These are phyloP conservation scores for Drechslera avenae DNA, from an alignment of 2,329 filamentous ascomycete genomes.

Conservation along the genomic window DNA sequence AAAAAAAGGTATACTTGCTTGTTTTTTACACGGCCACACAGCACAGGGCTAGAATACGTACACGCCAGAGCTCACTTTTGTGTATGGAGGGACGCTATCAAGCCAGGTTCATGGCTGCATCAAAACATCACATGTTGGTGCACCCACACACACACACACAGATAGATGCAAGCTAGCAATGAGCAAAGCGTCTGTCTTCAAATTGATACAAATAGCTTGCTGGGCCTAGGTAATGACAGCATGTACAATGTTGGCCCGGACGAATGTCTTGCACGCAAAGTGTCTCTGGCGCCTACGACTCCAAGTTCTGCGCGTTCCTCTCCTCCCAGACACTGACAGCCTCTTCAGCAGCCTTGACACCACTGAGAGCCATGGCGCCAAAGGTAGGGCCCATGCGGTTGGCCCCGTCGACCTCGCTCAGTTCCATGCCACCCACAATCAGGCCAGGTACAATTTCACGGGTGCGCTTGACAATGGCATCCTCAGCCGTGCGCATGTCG, in stretches of 20 bases:
- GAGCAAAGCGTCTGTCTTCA: no score
- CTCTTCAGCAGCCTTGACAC: slow-evolving; percentile 91
- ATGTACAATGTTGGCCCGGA: neutral
- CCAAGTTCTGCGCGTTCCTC: slow-evolving; percentile 76
- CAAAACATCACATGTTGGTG: no score
- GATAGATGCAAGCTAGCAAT: no score
- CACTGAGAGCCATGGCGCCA: slow-evolving; percentile 84
- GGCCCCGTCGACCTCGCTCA: slow-evolving; percentile 86
- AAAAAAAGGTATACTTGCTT: neutral
- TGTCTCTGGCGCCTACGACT: slow-evolving; percentile 31
- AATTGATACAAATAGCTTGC: no score
- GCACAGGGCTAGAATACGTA: no score
- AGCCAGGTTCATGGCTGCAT: no score
- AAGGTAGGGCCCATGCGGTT: slow-evolving; percentile 93
- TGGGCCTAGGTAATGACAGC: slow-evolving; percentile 1
- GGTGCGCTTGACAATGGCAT: slow-evolving; percentile 91
- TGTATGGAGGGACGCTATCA: no score
- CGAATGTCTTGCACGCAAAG: no score
- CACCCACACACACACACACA: no score
- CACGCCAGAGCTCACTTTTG: no score
- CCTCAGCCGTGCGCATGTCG: slow-evolving; percentile 90
- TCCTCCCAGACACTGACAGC: slow-evolving; percentile 76
- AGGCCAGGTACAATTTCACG: slow-evolving; percentile 86
- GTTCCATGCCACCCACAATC: slow-evolving; percentile 93
- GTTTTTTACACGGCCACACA: no score